Percentiles rank a stretch among this genome's conserved stretches.
Evolutionary conservation across 2,329 filamentous ascomycete species (phyloP).

Genomic region (Clonostachys sp.): DNA sequence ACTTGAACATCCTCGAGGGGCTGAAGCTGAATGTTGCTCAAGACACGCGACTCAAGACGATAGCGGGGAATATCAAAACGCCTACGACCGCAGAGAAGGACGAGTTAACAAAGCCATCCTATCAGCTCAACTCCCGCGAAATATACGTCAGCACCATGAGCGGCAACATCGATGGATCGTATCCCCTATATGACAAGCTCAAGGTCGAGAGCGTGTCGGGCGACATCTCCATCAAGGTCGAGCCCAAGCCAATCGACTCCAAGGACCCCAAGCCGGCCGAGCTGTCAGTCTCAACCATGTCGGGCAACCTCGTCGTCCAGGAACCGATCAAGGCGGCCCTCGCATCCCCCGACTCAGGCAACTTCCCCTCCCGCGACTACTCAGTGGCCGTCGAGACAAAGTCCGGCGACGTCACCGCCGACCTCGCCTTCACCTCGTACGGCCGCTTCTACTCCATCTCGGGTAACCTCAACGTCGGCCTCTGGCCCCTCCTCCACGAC

Average conservation of each 20-base stretch:
- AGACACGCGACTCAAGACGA: constrained; percentile 22
- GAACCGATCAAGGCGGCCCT: constrained; percentile 28
- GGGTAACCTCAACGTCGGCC: constrained; percentile 29
- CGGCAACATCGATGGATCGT: constrained; percentile 39
- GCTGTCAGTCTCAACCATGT: constrained; percentile 34
- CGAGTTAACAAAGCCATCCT: constrained; percentile 19
- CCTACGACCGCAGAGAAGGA: constrained; percentile 15
- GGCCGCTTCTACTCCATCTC: constrained; percentile 31
- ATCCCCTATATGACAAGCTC: constrained; percentile 45
- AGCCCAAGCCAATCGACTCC: constrained; percentile 29
- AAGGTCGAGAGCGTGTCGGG: constrained; percentile 39
- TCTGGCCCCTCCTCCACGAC: constrained; percentile 38
- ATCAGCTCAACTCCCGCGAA: constrained; percentile 33
- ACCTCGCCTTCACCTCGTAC: constrained; percentile 30
- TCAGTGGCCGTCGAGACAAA: constrained; percentile 33
- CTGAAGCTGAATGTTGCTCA: constrained; percentile 25
- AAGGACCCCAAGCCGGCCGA: constrained; percentile 28
- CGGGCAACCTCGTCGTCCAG: constrained; percentile 33
- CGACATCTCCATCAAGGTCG: constrained; percentile 30
- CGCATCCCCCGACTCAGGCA: constrained; percentile 3
- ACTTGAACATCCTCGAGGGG: constrained; percentile 31
- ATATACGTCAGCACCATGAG: constrained; percentile 36
- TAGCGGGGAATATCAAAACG: constrained; percentile 30
- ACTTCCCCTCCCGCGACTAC: constrained; percentile 41
- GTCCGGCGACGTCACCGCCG: constrained; percentile 35